Conservation (phyloP, 345 rosid genomes). For the Trapa incisa region DNA sequence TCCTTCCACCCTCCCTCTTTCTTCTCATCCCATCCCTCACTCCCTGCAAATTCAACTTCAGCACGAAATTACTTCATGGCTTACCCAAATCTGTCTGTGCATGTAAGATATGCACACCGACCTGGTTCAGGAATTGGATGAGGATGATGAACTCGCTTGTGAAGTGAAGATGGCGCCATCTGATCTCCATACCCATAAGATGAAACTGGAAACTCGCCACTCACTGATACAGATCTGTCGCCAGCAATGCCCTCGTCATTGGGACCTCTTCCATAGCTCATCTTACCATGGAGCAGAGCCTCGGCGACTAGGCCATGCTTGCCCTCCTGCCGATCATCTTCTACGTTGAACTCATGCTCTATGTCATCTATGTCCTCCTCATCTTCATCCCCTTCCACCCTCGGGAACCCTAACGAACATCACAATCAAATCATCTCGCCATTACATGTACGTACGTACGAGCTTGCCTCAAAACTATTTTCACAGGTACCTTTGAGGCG, state of each 20-base stretch:
- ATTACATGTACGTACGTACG: too few relatives aligned
- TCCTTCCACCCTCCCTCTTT: conserved; percentile 62
- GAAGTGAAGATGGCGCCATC: conserved; percentile 40
- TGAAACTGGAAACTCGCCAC: conserved; percentile 84
- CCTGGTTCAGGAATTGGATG: conserved; percentile 79
- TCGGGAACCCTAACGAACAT: conserved; percentile 45
- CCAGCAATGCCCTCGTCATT: conserved; percentile 74
- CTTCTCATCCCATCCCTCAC: conserved; percentile 64
- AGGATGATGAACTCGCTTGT: conserved; percentile 87
- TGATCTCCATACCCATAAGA: conserved; percentile 51
- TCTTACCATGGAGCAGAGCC: conserved; percentile 85
- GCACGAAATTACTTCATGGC: too few relatives aligned
- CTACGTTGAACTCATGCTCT: conserved; percentile 86
- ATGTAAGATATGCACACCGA: conserved; percentile 6
- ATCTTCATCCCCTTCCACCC: conserved; percentile 94
- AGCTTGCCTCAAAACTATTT: too few relatives aligned
- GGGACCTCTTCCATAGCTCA: conserved; percentile 95
- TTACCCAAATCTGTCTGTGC: not conserved
- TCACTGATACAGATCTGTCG: conserved; percentile 55
- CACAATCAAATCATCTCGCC: too few relatives aligned
- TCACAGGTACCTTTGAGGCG: conserved; percentile 60
- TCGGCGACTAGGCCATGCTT: conserved; percentile 58
- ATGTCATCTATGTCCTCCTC: conserved; percentile 92
- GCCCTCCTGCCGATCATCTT: conserved; percentile 39
- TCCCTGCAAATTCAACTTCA: conserved; percentile 24